Percentiles rank a stretch among this genome's conserved stretches.
Conservation (phyloP, 768 basidiomycete species). For the Termitomyces sp. region DNA sequence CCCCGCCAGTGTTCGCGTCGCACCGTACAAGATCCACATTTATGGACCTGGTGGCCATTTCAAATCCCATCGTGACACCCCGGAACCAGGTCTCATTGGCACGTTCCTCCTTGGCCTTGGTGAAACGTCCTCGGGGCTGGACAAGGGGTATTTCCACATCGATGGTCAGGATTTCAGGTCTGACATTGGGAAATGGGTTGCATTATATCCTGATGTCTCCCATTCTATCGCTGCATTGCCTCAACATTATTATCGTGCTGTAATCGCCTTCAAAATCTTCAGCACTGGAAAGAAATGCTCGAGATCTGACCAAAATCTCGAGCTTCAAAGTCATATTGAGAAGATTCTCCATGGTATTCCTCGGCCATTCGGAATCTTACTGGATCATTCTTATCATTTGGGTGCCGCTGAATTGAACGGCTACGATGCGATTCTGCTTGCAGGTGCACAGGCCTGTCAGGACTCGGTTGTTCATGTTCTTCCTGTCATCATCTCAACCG, state of each 20-base stretch:
- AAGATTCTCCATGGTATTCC: not conserved
- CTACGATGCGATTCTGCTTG: slow-evolving; percentile 17
- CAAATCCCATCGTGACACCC: slow-evolving; percentile 24
- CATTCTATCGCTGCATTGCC: slow-evolving; percentile 16
- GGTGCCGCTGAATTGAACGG: slow-evolving; percentile 21
- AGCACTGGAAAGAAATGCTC: slow-evolving; percentile 5
- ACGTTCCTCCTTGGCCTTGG: slow-evolving; percentile 30
- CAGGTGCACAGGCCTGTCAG: slow-evolving; percentile 4
- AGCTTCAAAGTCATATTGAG: not conserved
- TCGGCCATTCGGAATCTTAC: slow-evolving; percentile 20
- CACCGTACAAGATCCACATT: slow-evolving; percentile 29
- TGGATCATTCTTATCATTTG: slow-evolving; percentile 22
- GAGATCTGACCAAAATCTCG: not conserved
- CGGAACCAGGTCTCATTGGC: slow-evolving; percentile 21
- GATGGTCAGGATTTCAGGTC: not conserved
- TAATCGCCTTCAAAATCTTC: slow-evolving; percentile 29
- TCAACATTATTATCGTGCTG: slow-evolving; percentile 19
- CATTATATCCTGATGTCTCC: slow-evolving; percentile 28
- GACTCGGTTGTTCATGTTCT: slow-evolving; percentile 13
- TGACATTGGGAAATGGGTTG: slow-evolving; percentile 17
- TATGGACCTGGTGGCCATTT: slow-evolving; percentile 26
- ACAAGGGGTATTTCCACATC: not conserved
- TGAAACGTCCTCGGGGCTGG: slow-evolving; percentile 8
- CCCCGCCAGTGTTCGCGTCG: slow-evolving; percentile 19
- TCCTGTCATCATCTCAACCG: slow-evolving; percentile 1